Percentiles rank a stretch among this genome's conserved stretches.
Conservation (phyloP, 257 asterid genomes). For the Cruciata laevipes region DNA sequence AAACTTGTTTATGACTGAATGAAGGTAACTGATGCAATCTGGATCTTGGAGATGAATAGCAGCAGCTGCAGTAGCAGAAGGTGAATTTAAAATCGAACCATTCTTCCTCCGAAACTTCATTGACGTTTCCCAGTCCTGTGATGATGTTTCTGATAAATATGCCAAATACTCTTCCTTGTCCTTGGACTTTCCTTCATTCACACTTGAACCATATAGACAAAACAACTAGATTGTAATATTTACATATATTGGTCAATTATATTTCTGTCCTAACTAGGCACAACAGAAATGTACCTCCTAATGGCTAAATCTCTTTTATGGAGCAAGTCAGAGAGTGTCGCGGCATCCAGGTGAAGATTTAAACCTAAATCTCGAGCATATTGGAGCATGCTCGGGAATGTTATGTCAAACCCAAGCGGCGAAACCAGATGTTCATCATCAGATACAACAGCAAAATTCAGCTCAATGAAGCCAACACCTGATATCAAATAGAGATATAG, state of each 20-base stretch:
- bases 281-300: conserved; percentile 65
- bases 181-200: conserved; percentile 27
- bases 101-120: conserved; percentile 68
- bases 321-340: conserved; percentile 28
- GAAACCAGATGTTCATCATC: conserved; percentile 41
- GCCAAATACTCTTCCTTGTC: conserved; percentile 52
- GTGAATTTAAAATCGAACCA: conserved; percentile 87
- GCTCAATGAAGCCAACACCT: conserved; percentile 62
- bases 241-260: too few species aligned
- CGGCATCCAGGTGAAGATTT: conserved; percentile 49
- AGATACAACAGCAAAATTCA: conserved; percentile 39
- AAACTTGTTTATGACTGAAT: conserved; percentile 38
- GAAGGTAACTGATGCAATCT: conserved; percentile 56
- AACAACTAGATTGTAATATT: too few species aligned
- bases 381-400: conserved; percentile 78
- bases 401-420: conserved; percentile 73
- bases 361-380: conserved; percentile 46
- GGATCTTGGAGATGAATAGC: conserved; percentile 40
- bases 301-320: conserved; percentile 63
- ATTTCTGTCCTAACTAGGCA: too few species aligned
- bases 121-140: conserved; percentile 48
- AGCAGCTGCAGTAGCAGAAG: conserved; percentile 89
- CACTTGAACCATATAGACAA: conserved; percentile 39
- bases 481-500: conserved; percentile 17
- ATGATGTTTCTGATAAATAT: conserved; percentile 64